phyloP scores from a whole-genome alignment of 352 stramenopile species.

The Globisporangium solare region DNA sequence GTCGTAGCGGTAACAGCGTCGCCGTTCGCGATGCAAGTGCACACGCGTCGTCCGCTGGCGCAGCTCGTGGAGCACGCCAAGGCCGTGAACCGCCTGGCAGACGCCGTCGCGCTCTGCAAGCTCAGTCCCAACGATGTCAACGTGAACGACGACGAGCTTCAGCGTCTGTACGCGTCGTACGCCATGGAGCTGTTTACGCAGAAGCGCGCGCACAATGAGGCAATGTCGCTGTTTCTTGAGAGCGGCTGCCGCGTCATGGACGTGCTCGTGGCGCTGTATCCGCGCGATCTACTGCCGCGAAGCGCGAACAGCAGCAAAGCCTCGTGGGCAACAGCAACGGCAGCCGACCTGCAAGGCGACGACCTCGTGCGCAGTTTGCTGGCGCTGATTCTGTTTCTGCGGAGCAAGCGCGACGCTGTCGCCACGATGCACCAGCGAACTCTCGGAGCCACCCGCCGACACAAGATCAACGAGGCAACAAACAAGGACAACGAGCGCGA shows the following conservation, averaged over 20 bases:
- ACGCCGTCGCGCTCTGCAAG: constrained; percentile 62
- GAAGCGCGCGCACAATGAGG: constrained; percentile 25
- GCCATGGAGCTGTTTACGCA: constrained; percentile 49
- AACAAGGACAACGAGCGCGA: constrained; percentile 22
- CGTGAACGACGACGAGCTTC: constrained; percentile 47
- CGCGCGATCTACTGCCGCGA: constrained; percentile 62
- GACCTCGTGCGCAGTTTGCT: constrained; percentile 48
- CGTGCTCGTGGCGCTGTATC: constrained; percentile 67
- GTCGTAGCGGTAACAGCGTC: constrained; percentile 17
- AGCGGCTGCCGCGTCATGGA: constrained; percentile 47
- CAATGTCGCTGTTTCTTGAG: constrained; percentile 62
- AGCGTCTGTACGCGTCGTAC: constrained; percentile 51
- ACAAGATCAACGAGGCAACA: background rate
- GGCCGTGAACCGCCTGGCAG: constrained; percentile 28
- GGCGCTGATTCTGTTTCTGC: constrained; percentile 49
- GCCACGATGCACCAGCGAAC: background rate
- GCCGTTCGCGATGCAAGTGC: constrained; percentile 41
- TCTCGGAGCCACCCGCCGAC: background rate
- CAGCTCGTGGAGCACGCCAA: constrained; percentile 46
- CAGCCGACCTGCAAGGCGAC: constrained; percentile 29
- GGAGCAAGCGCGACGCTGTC: constrained; percentile 31
- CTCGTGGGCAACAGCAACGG: background rate
- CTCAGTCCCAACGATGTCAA: constrained; percentile 64
- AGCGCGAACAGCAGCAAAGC: constrained; percentile 25
- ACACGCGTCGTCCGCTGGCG: constrained; percentile 50